A percentile compares a stretch with the other conserved stretches of the same genome.
phyloP scores from a whole-genome alignment of 129 eudicot genomes.

The Flaveria sonorensis region DNA sequence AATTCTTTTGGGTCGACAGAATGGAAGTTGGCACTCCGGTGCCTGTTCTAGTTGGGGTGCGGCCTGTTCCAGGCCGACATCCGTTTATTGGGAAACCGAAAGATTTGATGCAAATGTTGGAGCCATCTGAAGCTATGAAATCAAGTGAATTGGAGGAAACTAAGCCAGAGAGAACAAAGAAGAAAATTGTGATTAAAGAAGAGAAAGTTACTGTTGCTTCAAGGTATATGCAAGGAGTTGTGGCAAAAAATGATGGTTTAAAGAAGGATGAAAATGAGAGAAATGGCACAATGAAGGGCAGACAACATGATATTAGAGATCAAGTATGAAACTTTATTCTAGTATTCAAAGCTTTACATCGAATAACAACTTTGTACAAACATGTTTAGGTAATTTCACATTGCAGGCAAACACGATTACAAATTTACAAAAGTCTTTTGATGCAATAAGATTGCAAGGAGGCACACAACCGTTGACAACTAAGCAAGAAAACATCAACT shows the following conservation, averaged over 20 bases:
- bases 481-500: constrained; percentile 64
- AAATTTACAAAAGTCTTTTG: constrained; percentile 43
- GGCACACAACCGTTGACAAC: constrained; percentile 32
- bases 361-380: constrained; percentile 8
- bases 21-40: constrained; percentile 80
- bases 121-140: constrained; percentile 54
- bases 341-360: neutral
- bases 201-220: constrained; percentile 79
- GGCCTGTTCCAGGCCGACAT: constrained; percentile 86
- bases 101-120: constrained; percentile 91
- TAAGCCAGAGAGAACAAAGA: constrained; percentile 47
- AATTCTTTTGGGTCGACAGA: constrained; percentile 79
- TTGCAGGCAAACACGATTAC: constrained; percentile 44
- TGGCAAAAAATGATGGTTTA: constrained; percentile 39
- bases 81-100: constrained; percentile 78
- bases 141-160: constrained; percentile 32
- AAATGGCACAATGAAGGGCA: constrained; percentile 36
- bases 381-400: constrained; percentile 1
- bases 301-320: constrained; percentile 57
- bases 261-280: constrained; percentile 47
- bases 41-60: constrained; percentile 71
- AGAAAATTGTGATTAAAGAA: constrained; percentile 79
- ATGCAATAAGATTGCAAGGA: constrained; percentile 31
- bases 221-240: constrained; percentile 83
- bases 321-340: constrained; percentile 50